phyloP scores from a whole-genome alignment of 495 filamentous ascomycete genomes.

The Pseudevernia furfuracea region DNA sequence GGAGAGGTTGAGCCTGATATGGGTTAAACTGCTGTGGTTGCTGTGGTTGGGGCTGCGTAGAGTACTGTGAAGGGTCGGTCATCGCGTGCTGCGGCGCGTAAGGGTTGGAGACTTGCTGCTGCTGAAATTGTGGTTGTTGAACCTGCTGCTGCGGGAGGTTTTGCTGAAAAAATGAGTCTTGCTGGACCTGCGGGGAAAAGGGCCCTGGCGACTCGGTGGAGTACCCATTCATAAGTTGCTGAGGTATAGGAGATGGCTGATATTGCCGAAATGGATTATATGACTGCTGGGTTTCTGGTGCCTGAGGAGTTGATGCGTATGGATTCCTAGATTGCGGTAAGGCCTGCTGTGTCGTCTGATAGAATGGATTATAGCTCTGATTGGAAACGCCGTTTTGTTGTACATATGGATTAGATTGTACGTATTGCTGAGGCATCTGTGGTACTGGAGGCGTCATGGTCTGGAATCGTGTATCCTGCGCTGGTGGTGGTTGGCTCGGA shows the following conservation, averaged over 20 bases:
- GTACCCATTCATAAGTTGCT: slow-evolving; percentile 25
- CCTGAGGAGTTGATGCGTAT: slow-evolving; percentile 28
- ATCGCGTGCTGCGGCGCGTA: slow-evolving; percentile 30
- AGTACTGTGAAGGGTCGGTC: slow-evolving; percentile 29
- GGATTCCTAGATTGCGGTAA: slow-evolving; percentile 22
- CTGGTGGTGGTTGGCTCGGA: slow-evolving; percentile 45
- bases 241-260: slow-evolving; percentile 48
- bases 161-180: slow-evolving; percentile 31
- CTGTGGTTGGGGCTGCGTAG: slow-evolving; percentile 29
- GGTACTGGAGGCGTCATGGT: slow-evolving; percentile 55
- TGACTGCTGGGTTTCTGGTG: slow-evolving; percentile 21
- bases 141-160: slow-evolving; percentile 33
- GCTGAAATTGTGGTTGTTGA: slow-evolving; percentile 20
- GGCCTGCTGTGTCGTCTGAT: slow-evolving; percentile 40
- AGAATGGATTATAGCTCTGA: slow-evolving; percentile 59
- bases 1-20: slow-evolving; percentile 35
- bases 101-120: slow-evolving; percentile 30
- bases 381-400: slow-evolving; percentile 38
- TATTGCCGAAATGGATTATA: slow-evolving; percentile 24
- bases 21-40: slow-evolving; percentile 25
- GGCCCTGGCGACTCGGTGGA: slow-evolving; percentile 30
- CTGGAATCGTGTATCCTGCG: slow-evolving; percentile 41
- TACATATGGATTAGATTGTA: slow-evolving; percentile 36
- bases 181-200: slow-evolving; percentile 33
- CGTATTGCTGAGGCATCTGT: slow-evolving; percentile 48